Conservation (phyloP, 305 asterid species). For the Salvia sclarea region DNA sequence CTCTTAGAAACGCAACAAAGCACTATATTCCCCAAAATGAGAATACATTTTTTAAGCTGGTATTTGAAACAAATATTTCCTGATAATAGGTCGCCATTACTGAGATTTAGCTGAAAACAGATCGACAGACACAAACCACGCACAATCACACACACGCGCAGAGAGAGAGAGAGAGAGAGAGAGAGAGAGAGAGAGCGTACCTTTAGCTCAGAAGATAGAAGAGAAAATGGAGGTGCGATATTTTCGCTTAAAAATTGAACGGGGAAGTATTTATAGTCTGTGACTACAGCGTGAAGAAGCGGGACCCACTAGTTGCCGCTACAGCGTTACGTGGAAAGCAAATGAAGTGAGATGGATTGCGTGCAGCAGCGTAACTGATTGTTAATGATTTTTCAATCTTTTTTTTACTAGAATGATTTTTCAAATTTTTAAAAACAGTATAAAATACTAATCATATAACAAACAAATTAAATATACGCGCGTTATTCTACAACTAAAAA, state of each 20-base stretch:
- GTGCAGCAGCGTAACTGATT: no score
- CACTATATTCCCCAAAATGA: slow-evolving; percentile 8
- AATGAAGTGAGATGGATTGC: no score
- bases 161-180: slow-evolving; percentile 13
- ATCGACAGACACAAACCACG: background rate
- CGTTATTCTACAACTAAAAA: no score
- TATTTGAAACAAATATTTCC: background rate
- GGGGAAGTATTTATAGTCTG: slow-evolving; percentile 18
- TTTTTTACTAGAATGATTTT: no score
- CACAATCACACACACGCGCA: background rate
- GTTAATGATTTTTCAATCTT: no score
- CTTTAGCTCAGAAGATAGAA: background rate
- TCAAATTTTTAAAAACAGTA: no score
- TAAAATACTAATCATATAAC: no score
- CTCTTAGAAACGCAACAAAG: slow-evolving; percentile 5
- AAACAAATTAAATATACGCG: no score
- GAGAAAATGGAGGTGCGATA: background rate
- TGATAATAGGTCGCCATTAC: background rate
- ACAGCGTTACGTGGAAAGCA: no score
- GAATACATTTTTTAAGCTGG: background rate
- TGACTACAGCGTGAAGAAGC: background rate
- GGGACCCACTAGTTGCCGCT: background rate
- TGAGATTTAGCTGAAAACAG: slow-evolving; percentile 11
- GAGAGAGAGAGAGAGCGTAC: slow-evolving; percentile 10
- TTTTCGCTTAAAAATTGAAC: background rate